Conservation (phyloP, 306 rosid species). For the Ziziphus jujuba region DNA sequence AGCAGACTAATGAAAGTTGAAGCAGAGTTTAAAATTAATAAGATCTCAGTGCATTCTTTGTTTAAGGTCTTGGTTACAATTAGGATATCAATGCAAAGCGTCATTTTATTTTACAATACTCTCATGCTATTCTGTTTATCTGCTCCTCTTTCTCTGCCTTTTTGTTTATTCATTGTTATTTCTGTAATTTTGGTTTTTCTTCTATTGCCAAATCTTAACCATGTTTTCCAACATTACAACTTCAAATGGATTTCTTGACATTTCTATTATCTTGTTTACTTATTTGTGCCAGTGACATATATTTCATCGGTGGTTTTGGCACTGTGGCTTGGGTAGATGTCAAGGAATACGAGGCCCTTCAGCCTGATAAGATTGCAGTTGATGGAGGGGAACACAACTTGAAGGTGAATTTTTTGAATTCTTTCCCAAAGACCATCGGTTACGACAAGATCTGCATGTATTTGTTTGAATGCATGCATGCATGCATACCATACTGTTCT, state of each 20-base stretch:
- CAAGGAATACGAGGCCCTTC: constrained; percentile 83
- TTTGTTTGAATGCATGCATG: background rate
- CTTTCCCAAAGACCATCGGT: background rate
- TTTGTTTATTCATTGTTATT: background rate
- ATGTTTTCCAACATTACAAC: too few relatives aligned
- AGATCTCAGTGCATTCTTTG: too few relatives aligned
- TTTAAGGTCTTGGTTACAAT: too few relatives aligned
- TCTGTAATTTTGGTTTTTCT: background rate
- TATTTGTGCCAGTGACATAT: constrained; percentile 74
- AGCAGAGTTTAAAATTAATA: too few relatives aligned
- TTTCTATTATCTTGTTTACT: constrained; percentile 10
- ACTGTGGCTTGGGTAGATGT: constrained; percentile 99
- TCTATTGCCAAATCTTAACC: background rate
- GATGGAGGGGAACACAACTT: constrained; percentile 94
- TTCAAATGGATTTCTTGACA: background rate
- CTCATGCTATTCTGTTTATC: too few relatives aligned
- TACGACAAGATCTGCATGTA: background rate
- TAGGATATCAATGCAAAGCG: too few relatives aligned
- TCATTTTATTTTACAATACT: too few relatives aligned
- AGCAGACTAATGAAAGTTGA: too few relatives aligned
- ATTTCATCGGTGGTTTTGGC: constrained; percentile 99
- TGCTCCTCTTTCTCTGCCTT: background rate
- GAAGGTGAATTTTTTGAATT: constrained; percentile 49
- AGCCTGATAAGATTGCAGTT: constrained; percentile 97
- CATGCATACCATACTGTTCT: background rate